Percentiles rank a stretch among this genome's conserved stretches.
phyloP scores from a whole-genome alignment of 441 rosid genomes.

The Gossypium aridum region DNA sequence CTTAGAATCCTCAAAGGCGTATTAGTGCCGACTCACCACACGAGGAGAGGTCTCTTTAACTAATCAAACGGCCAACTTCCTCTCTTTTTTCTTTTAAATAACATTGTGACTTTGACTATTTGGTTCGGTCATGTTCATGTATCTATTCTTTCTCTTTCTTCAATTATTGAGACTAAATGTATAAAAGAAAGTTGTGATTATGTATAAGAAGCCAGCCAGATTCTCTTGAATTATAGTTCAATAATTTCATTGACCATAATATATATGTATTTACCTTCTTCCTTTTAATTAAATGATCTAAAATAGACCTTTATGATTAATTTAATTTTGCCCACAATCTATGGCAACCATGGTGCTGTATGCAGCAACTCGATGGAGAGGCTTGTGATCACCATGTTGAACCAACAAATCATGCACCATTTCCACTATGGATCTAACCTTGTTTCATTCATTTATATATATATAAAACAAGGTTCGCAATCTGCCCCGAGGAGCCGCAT shows the following conservation, averaged over 20 bases:
- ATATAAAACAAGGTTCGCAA: not conserved
- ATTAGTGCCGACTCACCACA: too few relatives aligned
- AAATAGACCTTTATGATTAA: not conserved
- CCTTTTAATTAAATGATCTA: not conserved
- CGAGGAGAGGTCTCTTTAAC: conserved; percentile 21
- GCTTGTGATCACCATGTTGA: not conserved
- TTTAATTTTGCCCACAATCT: conserved; percentile 3
- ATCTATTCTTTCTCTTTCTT: not conserved
- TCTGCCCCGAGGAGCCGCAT: conserved; percentile 44
- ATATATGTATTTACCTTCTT: too few relatives aligned
- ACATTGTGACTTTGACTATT: not conserved
- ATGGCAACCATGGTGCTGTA: not conserved
- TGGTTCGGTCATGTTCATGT: not conserved
- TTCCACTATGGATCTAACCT: not conserved
- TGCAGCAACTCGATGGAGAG: too few relatives aligned
- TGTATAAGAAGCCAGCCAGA: not conserved
- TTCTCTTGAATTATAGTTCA: not conserved
- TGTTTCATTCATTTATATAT: not conserved
- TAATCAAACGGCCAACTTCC: conserved; percentile 25
- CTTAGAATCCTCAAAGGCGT: conserved; percentile 20
- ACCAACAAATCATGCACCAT: not conserved
- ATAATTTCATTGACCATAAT: not conserved
- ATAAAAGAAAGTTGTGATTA: not conserved
- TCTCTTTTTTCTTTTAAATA: not conserved
- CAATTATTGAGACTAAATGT: not conserved